Percentiles rank a stretch among this genome's conserved stretches.
Conservation (phyloP, 2,329 filamentous ascomycete species). For the Aureobasidium subglaciale region DNA sequence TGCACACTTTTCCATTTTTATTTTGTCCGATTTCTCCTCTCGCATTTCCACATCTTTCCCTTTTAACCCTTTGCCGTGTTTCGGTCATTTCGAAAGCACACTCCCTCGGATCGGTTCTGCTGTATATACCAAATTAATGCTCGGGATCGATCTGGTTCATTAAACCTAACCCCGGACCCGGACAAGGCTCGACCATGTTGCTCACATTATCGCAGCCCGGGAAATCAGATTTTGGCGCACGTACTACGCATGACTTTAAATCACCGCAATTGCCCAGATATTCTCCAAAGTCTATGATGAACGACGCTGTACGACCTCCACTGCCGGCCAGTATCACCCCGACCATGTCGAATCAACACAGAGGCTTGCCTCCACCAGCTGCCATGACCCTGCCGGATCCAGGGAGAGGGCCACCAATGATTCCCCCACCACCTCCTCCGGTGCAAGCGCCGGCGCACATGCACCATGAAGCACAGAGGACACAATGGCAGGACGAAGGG, state of each 20-base stretch:
- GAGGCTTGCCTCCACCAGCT: slow-evolving; percentile 47
- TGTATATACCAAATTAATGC: slow-evolving; percentile 12
- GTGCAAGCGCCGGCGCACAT: slow-evolving; percentile 20
- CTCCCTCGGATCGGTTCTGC: slow-evolving; percentile 5
- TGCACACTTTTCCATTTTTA: neutral
- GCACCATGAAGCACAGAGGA: slow-evolving; percentile 1
- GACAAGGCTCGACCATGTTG: slow-evolving; percentile 33
- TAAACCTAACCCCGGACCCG: slow-evolving; percentile 6
- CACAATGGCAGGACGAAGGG: slow-evolving; percentile 36
- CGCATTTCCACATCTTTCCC: neutral
- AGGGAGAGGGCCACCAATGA: slow-evolving; percentile 30
- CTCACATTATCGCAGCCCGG: slow-evolving; percentile 44
- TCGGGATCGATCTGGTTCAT: slow-evolving; percentile 12
- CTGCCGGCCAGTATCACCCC: slow-evolving; percentile 36
- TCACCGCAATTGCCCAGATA: slow-evolving; percentile 35
- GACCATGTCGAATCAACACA: slow-evolving; percentile 45
- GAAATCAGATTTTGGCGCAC: slow-evolving; percentile 41
- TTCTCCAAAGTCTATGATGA: slow-evolving; percentile 33
- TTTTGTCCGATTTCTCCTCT: neutral
- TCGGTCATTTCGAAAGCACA: slow-evolving; percentile 2
- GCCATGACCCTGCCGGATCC: slow-evolving; percentile 47
- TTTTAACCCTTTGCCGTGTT: neutral
- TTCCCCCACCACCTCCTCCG: slow-evolving; percentile 27
- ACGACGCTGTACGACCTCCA: slow-evolving; percentile 33
- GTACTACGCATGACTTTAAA: slow-evolving; percentile 42